phyloP scores from a whole-genome alignment of 2,329 filamentous ascomycete species.

The Cladosporium sp. region DNA sequence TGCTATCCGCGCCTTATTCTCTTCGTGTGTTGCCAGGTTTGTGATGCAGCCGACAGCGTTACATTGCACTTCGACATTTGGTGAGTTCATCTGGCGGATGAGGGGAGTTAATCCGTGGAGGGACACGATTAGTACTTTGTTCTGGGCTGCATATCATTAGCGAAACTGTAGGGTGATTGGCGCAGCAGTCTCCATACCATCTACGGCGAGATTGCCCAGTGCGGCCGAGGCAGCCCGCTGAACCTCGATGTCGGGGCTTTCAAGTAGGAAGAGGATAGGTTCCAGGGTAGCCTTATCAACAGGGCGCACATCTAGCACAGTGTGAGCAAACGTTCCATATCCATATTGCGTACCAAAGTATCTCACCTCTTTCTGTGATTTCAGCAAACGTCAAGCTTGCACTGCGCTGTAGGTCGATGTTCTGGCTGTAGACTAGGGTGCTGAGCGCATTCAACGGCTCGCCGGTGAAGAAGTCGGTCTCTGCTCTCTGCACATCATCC shows the following conservation, averaged over 20 bases:
- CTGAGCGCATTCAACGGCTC: constrained; percentile 91
- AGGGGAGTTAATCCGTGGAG: constrained; percentile 86
- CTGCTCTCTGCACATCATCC: constrained; percentile 67
- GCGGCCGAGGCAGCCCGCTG: constrained; percentile 95
- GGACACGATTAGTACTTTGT: constrained; percentile 94
- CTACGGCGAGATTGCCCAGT: constrained; percentile 92
- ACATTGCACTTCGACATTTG: constrained; percentile 97
- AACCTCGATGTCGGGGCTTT: constrained; percentile 94
- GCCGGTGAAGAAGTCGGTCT: constrained; percentile 98
- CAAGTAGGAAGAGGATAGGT: constrained; percentile 90
- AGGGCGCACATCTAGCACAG: constrained; percentile 79
- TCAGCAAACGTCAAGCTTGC: constrained; percentile 98
- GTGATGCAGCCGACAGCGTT: constrained; percentile 99
- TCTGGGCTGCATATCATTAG: constrained; percentile 73
- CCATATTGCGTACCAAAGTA: constrained; percentile 4
- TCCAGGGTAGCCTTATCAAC: constrained; percentile 94
- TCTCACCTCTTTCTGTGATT: constrained; percentile 91
- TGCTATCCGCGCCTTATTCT: constrained; percentile 98
- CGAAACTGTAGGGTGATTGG: constrained; percentile 42
- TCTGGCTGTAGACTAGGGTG: constrained; percentile 96
- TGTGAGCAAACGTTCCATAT: constrained; percentile 20
- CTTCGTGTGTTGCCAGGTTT: constrained; percentile 95
- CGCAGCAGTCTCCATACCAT: constrained; percentile 62
- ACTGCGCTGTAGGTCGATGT: constrained; percentile 95
- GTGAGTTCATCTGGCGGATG: constrained; percentile 97